Evolutionary conservation across 208 protist genomes (phyloP).

Genomic region (Leishmania braziliensis): DNA sequence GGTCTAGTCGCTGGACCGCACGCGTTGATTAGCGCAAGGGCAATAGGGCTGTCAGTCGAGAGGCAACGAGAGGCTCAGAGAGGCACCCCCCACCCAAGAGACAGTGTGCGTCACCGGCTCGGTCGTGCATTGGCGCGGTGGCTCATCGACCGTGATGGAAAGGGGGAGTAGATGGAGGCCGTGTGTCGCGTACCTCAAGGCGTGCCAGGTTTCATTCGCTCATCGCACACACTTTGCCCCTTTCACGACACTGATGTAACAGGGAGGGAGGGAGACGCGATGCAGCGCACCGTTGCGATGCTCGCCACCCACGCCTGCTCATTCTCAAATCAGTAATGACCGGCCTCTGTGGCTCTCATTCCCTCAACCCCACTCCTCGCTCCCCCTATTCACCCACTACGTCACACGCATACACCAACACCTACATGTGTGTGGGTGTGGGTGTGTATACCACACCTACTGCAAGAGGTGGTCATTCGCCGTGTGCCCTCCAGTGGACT

Average conservation of each 20-base stretch:
- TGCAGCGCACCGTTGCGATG: neutral
- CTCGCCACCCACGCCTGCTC: neutral
- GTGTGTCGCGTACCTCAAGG: neutral
- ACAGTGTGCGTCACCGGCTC: neutral
- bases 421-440: neutral
- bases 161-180: neutral
- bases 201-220: neutral
- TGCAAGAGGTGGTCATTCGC: neutral
- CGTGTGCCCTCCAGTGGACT: neutral
- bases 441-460: neutral
- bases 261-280: neutral
- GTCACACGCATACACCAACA: slow-evolving; percentile 3
- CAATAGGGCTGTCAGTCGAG: neutral
- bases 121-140: neutral
- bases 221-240: neutral
- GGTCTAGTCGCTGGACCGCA: neutral
- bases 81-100: neutral
- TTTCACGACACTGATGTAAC: neutral
- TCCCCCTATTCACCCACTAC: neutral
- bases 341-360: neutral
- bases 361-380: neutral
- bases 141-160: neutral
- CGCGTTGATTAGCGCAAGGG: neutral
- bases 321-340: neutral
- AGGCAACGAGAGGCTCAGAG: neutral